Evolutionary conservation across 83 land plant species (phyloP), one percentile per base, ranked within the genome.

Genomic region (Picea abies): DNA sequence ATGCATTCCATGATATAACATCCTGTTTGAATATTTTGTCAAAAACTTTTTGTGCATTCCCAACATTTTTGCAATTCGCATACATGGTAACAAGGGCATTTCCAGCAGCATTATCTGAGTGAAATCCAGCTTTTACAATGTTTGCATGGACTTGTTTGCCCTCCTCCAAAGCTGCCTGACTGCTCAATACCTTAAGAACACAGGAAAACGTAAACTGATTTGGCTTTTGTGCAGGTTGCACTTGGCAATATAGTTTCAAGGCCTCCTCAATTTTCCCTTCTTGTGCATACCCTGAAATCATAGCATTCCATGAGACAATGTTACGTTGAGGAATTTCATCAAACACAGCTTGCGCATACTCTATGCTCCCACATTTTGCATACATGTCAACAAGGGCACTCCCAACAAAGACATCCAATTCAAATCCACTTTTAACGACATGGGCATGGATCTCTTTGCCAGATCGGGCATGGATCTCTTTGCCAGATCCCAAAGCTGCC

Each of bases 321-420:
- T 85, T 89, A 66, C 6, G 52, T 11, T 44, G 22, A 44, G 82
- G 56, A 22, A 82, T 61, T 16, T 69, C 81, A 79, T 88, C 86
- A 81, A 91, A 93, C 17, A 86, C 85, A 20, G 11, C 25, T 20
- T 83, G 79, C 4, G 95, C 93, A 83, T 86, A 85, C 71, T 11
- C 29, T 17, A 89, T 39, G 15, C 3, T 41, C 22, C 60, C 64
- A 81, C 93, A 89, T 67, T 90, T 88, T 4, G 86, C 85, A 82
- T 90, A 90, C 90, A 89, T 88, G 85, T 89, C 90, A 84, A 93
- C 82, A 39, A 93, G 63, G n/a, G 91, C 65, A 25, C 90, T 89
- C 60, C 82, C 88, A 82, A 92, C 85, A 66, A 84, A 88, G 2
- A 85, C 66, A 80, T 76, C 39, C 19, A 35, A 81, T 63, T 86